Evolutionary conservation across 176 grass and related monocot genomes (phyloP), one percentile per base, ranked within the genome.

Genomic region (Eragrostis curvula): DNA sequence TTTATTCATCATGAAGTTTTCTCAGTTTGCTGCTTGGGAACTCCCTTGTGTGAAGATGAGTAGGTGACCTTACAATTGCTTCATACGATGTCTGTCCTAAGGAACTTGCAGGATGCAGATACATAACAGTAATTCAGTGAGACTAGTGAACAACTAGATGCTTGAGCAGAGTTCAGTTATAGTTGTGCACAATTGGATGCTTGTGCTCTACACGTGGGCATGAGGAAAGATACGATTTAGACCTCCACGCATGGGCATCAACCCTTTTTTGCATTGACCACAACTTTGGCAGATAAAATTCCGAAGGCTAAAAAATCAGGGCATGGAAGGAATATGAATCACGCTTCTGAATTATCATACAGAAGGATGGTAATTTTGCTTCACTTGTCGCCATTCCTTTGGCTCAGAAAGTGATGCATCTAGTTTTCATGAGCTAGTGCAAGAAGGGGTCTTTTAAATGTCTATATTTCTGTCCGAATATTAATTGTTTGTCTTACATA

Each of bases 261-360:
- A 27, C 23, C 55, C 84, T 58, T 78, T 78, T 63, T 83, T 44
- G 36, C 60, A 83, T 50, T 88, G 68, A 63, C 87, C 84, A 85
- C 84, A 87, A 41, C 65, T 82, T 89, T 89, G 50, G 53, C 71
- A 39, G 80, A 81, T 60, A 77, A 82, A 81, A 67, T 84, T 79
- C 28, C 71, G 77, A 39, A 65, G 15, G 24, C 32, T 52, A 79
- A 56, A 81, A 81, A 82, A 73, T 57, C 68, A 76, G 9, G 29
- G 62, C 68, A 63, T 50, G 48, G 49, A 83, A 78, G 78, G 63
- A 25, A 76, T 77, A 72, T 52, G 41, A 67, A 78, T 82, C 13
- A 66, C 59, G 71, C 53, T 79, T 77, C 28, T 70, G 49, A 42
- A 53, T 69, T 63, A 39, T 43, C 12, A 32, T 10, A 11, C 3